Evolutionary conservation across 805 yeast species (phyloP), one percentile per base, ranked within the genome.

Genomic region (Starmera quercuum): DNA sequence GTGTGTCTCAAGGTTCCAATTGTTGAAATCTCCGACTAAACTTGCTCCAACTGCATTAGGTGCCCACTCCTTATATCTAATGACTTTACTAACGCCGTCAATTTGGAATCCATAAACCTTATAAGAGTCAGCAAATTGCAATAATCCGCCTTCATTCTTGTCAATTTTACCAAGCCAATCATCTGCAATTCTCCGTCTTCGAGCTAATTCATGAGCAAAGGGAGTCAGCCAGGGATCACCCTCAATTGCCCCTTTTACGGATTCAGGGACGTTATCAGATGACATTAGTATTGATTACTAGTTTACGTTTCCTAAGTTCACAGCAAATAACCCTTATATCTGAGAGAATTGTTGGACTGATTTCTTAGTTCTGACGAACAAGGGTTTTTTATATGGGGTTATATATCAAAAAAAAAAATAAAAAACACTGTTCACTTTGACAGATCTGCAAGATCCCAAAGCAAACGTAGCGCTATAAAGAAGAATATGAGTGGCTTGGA

Each of bases 161-260:
- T 71, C 64, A 28, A 90, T 65, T 11, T 64, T 63, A 21, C 58
- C 49, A 14, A 72, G 44, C 87, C 90, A 83, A 28, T 75, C 66
- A 40, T 72, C 71, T 24, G 87, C 86, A 11, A 73, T 51, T 25
- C 69, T 61, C 46, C 83, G 75, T 47, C 98, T 73, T 36, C 76
- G 72, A 3, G 73, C 73, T 28, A 90, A 62, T 36, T 74, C 84
- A n/a, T 64, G 66, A 10, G 78, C 68, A 56, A 67, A 79, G 0
- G 97, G 96, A 48, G 78, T 78, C 37, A 90, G 66, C 83, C 87
- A 90, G 1, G 95, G 92, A 49, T 90, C 98, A 26, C 76, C 55
- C 23, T 72, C 75, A 20, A 84, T 59, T n/a, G 80, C 79, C 5
- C 77, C 83, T 49, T 68, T 65, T 27, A 77, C 70, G 19, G 7